Evolutionary conservation across 2,329 filamentous ascomycete species (phyloP), one percentile per base, ranked within the genome.

Genomic region (Hymenoscyphus fraxineus): DNA sequence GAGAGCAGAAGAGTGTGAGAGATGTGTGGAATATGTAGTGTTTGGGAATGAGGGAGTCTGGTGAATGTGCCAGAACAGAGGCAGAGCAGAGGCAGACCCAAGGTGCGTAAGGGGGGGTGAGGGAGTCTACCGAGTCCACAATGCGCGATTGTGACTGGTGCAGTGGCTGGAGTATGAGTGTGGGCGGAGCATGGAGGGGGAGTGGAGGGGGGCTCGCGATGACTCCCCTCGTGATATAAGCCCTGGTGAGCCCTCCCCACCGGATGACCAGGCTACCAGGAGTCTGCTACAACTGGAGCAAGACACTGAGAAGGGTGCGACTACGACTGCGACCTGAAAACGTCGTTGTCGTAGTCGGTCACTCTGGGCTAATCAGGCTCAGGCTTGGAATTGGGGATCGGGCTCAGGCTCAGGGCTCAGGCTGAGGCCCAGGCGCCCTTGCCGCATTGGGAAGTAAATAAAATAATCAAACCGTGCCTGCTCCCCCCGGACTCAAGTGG

Each of bases 1-100:
- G 41, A 61, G 56, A 63, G 32, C 44, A 64, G 65, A 60, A 64
- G 66, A 66, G 66, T 58, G 40, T 62, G 66, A 65, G 66, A 61
- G 51, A 16, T 51, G 44, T 38, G 16, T 39, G 62, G 35, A 57
- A 61, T 61, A 64, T 51, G 58, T 64, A 61, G 54, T 59, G 13
- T 27, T 38, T n/a, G 19, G n/a, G 27, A 27, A 27, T 27, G 2
- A 27, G 27, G 27, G 27, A 27, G 27, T 27, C 27, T 27, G 27
- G 27, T 27, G 3, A 27, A 27, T 27, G 27, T 27, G 27, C 27
- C 27, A 27, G 27, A 27, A 3, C 27, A 27, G 27, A 27, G 27
- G 27, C 27, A 27, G 27, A 27, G 27, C 27, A 27, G 27, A 27
- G 27, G 22, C 39, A n/a, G 61, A 54, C 38, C n/a, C 39, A 22